Evolutionary conservation across 768 basidiomycete species (phyloP).

Genomic region (Hirschioporus abietinus): DNA sequence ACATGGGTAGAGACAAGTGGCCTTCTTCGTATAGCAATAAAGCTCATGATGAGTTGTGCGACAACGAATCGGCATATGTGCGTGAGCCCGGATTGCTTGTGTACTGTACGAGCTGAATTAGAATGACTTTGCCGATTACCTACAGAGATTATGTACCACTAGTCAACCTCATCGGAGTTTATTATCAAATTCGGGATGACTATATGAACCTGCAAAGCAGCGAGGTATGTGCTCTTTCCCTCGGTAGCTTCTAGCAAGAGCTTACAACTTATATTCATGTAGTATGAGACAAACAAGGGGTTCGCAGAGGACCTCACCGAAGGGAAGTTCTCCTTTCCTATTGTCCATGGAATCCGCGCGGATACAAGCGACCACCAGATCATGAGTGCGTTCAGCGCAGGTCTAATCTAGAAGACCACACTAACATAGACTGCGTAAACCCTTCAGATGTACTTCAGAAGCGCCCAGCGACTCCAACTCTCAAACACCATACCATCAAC

Average conservation of each 20-base stretch:
- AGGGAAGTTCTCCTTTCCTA: slow-evolving; percentile 96
- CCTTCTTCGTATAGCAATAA: slow-evolving; percentile 42
- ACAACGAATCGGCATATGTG: neutral
- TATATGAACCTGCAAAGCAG: slow-evolving; percentile 91
- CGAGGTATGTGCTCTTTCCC: slow-evolving; percentile 45
- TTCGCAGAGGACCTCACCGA: slow-evolving; percentile 94
- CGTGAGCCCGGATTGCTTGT: neutral
- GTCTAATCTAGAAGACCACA: neutral
- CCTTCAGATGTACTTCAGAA: slow-evolving; percentile 92
- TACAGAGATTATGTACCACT: slow-evolving; percentile 84
- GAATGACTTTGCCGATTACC: no score
- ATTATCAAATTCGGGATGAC: slow-evolving; percentile 96
- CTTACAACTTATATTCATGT: neutral
- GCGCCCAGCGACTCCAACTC: slow-evolving; percentile 71
- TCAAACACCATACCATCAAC: slow-evolving; percentile 74
- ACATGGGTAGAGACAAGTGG: slow-evolving; percentile 39
- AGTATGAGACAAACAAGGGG: slow-evolving; percentile 84
- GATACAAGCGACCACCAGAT: slow-evolving; percentile 74
- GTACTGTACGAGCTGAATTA: neutral
- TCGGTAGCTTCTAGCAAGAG: slow-evolving; percentile 23
- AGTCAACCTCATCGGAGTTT: slow-evolving; percentile 91
- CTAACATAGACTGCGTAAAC: neutral
- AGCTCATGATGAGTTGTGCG: slow-evolving; percentile 38
- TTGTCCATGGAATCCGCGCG: slow-evolving; percentile 84
- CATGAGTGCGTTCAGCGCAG: slow-evolving; percentile 53